A percentile compares a stretch with the other conserved stretches of the same genome.
phyloP scores from a whole-genome alignment of 2,329 filamentous ascomycete species.

The Colletotrichum tropicicola region DNA sequence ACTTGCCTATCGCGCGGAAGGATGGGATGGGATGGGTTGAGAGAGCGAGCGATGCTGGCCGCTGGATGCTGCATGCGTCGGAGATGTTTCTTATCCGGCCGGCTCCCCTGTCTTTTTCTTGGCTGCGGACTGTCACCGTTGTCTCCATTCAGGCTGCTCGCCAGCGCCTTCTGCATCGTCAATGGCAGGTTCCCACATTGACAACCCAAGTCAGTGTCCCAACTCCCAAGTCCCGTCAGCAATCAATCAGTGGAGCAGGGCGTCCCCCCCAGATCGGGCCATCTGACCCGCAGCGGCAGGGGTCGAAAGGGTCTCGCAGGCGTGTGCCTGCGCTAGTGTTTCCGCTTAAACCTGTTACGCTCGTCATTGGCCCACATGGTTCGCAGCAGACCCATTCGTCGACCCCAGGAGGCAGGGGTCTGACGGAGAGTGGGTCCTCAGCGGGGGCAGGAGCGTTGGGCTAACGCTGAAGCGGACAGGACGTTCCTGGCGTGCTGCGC shows the following conservation, averaged over 20 bases:
- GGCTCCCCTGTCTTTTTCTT: not conserved
- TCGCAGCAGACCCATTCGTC: not conserved
- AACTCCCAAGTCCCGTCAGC: not conserved
- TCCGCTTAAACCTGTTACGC: constrained; percentile 22
- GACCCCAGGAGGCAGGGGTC: constrained; percentile 1
- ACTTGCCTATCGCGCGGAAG: too few species aligned
- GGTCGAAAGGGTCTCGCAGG: constrained; percentile 7
- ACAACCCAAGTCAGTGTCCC: not conserved
- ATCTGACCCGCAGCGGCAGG: constrained; percentile 21
- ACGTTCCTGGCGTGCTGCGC: too few species aligned
- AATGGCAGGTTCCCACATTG: too few species aligned
- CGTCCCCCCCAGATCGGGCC: constrained; percentile 22
- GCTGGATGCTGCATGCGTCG: not conserved
- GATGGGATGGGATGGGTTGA: too few species aligned
- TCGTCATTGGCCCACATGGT: not conserved
- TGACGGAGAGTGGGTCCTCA: not conserved
- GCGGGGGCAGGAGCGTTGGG: constrained; percentile 15
- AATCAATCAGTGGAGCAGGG: not conserved
- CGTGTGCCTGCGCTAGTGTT: constrained; percentile 34
- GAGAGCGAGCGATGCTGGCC: not conserved
- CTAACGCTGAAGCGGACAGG: not conserved
- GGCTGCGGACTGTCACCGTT: not conserved
- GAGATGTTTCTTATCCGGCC: not conserved
- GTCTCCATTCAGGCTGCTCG: not conserved
- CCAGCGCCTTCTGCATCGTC: not conserved